Percentiles rank a stretch among this genome's conserved stretches.
Conservation (phyloP, 1,284 basidiomycete species). For the Pseudozyma hubeiensis region DNA sequence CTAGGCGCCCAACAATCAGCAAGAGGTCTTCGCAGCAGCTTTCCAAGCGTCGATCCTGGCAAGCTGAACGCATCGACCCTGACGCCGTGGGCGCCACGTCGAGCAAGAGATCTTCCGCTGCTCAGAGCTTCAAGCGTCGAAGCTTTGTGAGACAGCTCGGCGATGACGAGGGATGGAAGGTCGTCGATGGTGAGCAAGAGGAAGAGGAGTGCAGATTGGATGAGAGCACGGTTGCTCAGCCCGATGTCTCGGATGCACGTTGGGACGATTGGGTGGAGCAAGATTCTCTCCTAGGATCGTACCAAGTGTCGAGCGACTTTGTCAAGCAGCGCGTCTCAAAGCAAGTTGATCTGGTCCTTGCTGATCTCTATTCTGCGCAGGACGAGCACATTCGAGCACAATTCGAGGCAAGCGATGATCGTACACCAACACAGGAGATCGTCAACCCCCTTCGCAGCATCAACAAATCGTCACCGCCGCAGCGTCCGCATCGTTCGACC, state of each 20-base stretch:
- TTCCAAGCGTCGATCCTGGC: slow-evolving; percentile 21
- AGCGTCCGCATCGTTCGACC: background rate
- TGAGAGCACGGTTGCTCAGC: slow-evolving; percentile 11
- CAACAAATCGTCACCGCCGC: background rate
- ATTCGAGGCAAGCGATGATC: background rate
- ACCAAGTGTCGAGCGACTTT: background rate
- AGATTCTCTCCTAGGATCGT: background rate
- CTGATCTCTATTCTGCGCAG: slow-evolving; percentile 18
- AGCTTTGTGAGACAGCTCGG: slow-evolving; percentile 16
- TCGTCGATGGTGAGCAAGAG: slow-evolving; percentile 1
- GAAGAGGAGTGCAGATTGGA: slow-evolving; percentile 7
- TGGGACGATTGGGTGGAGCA: slow-evolving; percentile 22
- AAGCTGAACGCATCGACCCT: slow-evolving; percentile 2
- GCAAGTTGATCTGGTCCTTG: slow-evolving; percentile 21
- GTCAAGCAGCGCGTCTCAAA: slow-evolving; percentile 7
- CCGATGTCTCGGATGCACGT: background rate
- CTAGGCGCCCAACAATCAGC: slow-evolving; percentile 9
- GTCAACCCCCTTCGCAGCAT: background rate
- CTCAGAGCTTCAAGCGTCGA: slow-evolving; percentile 2
- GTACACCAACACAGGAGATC: slow-evolving; percentile 15
- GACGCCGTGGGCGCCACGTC: background rate
- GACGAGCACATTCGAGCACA: background rate
- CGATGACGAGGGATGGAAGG: slow-evolving; percentile 24
- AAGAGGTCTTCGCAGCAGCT: slow-evolving; percentile 13
- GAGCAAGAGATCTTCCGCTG: slow-evolving; percentile 24